Base-by-base conservation (phyloP, 768 basidiomycete species). In the Pleurotus sapidus region DNA sequence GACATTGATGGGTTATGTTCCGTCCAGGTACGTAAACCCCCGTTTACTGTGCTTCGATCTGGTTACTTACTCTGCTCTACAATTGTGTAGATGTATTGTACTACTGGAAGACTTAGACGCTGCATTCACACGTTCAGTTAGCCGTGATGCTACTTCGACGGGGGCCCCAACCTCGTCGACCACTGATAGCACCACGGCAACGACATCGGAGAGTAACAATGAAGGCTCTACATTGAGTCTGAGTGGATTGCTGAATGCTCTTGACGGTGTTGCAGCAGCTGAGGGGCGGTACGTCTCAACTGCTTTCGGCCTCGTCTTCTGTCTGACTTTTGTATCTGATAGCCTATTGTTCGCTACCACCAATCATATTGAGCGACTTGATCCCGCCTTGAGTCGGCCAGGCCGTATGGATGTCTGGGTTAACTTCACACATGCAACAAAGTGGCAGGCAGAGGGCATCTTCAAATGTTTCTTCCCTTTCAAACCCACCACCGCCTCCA, bases 401-500 rank as follows among this genome's bases (percentile, higher is more conserved):
- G 94, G 94, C 57, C 89, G 91, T 46, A 92, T 93, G 89, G 93
- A 93, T 64, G 87, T 95, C 14, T 93, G 91, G 91, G 81, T 95
- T 40, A 91, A 93, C 75, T 94, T 94, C 72, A 87, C 88, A 51
- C 87, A 94, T 65, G 91, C 92, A 4, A 92, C 90, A 6, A 93
- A 91, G 70, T 93, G 90, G 90, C 92, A 94, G 66, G 92, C 92
- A 12, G 91, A 93, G 71, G 91, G 90, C 51, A 91, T 94, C 68
- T 94, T 93, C 84, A 92, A 92, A 69, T 92, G 90, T 70, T 94
- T 94, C 84, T 94, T 94, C 87, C 91, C 92, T 3, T 87, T 71
- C 70, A 84, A 77, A 61, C 74, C 80, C 2, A 62, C 77, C 53
- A 58, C 71, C 17, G 42, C 63, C 20, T 25, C 63, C 8, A 57